Percentiles rank a stretch among this genome's conserved stretches.
These are phyloP conservation scores for Filobasidium wieringae DNA, from an alignment of 768 basidiomycete species.

Conservation along the genomic window DNA sequence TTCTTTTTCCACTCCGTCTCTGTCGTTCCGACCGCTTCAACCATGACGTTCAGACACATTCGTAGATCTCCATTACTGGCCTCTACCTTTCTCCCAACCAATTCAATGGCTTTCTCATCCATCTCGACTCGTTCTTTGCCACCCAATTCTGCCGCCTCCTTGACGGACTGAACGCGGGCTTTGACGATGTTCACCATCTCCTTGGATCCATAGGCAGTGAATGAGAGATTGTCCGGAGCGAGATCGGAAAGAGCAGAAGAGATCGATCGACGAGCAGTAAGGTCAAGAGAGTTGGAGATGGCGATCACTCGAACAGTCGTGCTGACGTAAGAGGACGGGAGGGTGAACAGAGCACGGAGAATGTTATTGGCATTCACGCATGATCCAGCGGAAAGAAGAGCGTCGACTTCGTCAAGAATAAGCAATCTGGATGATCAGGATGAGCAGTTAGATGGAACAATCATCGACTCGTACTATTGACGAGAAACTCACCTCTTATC, in stretches of 20 bases:
- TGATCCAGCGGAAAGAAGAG: slow-evolving; percentile 32
- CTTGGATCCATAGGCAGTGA: slow-evolving; percentile 33
- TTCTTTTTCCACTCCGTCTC: slow-evolving; percentile 36
- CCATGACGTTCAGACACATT: slow-evolving; percentile 34
- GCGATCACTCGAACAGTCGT: slow-evolving; percentile 32
- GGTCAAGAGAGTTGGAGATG: slow-evolving; percentile 40
- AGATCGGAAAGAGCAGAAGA: slow-evolving; percentile 25
- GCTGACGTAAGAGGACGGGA: slow-evolving; percentile 19
- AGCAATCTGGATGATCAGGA: slow-evolving; percentile 23
- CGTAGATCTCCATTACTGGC: slow-evolving; percentile 39
- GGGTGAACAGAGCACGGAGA: slow-evolving; percentile 33
- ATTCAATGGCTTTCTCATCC: slow-evolving; percentile 36
- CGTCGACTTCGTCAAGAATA: slow-evolving; percentile 40
- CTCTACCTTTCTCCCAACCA: slow-evolving; percentile 37
- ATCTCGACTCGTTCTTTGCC: slow-evolving; percentile 19
- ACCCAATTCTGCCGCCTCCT: not conserved
- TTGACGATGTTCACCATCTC: slow-evolving; percentile 36
- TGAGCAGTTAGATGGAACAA: not conserved
- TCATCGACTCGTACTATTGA: not conserved
- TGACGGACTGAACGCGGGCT: slow-evolving; percentile 22
- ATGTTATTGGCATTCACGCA: slow-evolving; percentile 22
- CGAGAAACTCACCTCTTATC: slow-evolving; percentile 12
- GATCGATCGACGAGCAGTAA: slow-evolving; percentile 34
- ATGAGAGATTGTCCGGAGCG: slow-evolving; percentile 30
- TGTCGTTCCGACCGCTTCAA: slow-evolving; percentile 31